Percentiles rank a stretch among this genome's conserved stretches.
Conservation (phyloP, 129 eudicot species). For the Saposhnikovia divaricata region DNA sequence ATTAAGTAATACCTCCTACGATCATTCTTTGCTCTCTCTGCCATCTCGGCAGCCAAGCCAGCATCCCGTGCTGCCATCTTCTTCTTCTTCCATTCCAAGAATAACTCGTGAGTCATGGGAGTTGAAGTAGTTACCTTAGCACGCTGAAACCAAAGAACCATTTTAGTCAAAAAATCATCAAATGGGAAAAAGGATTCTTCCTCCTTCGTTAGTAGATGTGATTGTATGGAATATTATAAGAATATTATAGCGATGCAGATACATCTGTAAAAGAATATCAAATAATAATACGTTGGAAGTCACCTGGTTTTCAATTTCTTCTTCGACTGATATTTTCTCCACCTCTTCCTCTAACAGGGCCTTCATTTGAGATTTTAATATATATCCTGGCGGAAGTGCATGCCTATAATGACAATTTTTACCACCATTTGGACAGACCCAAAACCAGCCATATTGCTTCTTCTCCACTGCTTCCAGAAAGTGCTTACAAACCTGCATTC, state of each 20-base stretch:
- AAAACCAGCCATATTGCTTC: constrained; percentile 97
- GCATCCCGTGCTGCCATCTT: constrained; percentile 78
- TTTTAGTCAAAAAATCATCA: background rate
- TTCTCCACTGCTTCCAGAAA: constrained; percentile 92
- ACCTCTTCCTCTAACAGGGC: constrained; percentile 83
- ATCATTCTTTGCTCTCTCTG: constrained; percentile 95
- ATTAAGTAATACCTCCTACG: constrained; percentile 62
- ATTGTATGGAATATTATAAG: background rate
- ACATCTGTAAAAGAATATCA: background rate
- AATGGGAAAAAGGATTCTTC: background rate
- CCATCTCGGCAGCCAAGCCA: constrained; percentile 75
- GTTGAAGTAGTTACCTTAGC: constrained; percentile 69
- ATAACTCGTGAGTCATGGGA: constrained; percentile 85
- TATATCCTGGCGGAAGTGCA: constrained; percentile 93
- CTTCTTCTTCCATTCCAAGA: constrained; percentile 76
- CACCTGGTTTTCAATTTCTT: constrained; percentile 91
- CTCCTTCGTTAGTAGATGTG: background rate
- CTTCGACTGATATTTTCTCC: constrained; percentile 70
- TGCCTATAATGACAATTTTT: constrained; percentile 89
- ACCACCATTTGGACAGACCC: constrained; percentile 95
- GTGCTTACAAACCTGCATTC: constrained; percentile 61
- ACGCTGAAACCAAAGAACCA: constrained; percentile 38
- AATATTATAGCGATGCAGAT: background rate
- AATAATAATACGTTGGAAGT: background rate
- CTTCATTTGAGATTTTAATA: constrained; percentile 90